These are phyloP conservation scores for Sistotremastrum suecicum DNA, from an alignment of 768 basidiomycete genomes.

Conservation along the genomic window DNA sequence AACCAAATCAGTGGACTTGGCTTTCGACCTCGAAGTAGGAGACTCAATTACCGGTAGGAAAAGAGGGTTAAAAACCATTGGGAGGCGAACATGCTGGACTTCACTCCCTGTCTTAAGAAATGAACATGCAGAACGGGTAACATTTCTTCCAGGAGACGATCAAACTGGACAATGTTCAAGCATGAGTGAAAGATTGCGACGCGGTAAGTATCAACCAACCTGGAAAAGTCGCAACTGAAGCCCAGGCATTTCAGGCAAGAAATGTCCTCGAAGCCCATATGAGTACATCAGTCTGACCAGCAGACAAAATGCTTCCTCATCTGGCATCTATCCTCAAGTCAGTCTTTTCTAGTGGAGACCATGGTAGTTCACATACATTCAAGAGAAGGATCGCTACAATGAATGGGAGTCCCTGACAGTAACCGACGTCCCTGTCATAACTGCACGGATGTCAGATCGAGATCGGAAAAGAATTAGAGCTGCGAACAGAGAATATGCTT, in stretches of 20 bases:
- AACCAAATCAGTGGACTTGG: neutral
- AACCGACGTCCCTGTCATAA: constrained; percentile 88
- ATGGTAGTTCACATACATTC: constrained; percentile 42
- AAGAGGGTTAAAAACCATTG: constrained; percentile 99
- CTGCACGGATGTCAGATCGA: constrained; percentile 19
- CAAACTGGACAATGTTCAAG: constrained; percentile 44
- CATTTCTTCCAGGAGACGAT: constrained; percentile 84
- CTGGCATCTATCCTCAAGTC: constrained; percentile 68
- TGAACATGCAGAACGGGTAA: constrained; percentile 88
- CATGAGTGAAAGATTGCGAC: constrained; percentile 43
- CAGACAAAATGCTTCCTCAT: constrained; percentile 96
- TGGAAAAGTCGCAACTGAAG: constrained; percentile 71
- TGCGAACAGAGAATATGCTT: constrained; percentile 79
- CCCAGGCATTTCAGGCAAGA: constrained; percentile 98
- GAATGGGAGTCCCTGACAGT: constrained; percentile 95
- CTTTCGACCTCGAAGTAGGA: neutral
- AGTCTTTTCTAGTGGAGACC: neutral
- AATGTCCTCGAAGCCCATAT: constrained; percentile 92
- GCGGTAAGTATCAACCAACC: constrained; percentile 26
- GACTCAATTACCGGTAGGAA: constrained; percentile 61
- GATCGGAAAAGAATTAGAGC: neutral
- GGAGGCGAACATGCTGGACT: constrained; percentile 96
- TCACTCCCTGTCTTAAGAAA: constrained; percentile 85
- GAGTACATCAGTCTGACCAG: constrained; percentile 92
- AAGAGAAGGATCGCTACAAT: constrained; percentile 87